Conservation (phyloP, 1,139 yeast genomes). For the Hemisphaericaspora subhashii region DNA sequence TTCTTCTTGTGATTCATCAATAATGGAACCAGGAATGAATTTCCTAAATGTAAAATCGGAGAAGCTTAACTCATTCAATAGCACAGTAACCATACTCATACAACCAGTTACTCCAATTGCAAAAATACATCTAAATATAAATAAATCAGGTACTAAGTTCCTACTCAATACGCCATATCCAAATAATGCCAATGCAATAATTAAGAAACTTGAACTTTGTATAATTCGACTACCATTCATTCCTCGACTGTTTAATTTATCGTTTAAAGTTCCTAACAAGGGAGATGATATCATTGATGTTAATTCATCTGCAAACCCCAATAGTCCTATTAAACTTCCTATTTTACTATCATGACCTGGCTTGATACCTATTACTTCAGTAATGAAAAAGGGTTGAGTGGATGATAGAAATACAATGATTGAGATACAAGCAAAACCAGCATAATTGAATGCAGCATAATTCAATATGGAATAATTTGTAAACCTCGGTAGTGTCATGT, state of each 20-base stretch:
- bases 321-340: conserved; percentile 58
- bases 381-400: conserved; percentile 66
- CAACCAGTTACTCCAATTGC: conserved; percentile 60
- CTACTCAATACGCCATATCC: conserved; percentile 43
- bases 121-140: conserved; percentile 53
- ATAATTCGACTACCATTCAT: conserved; percentile 55
- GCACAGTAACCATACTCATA: conserved; percentile 49
- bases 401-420: conserved; percentile 66
- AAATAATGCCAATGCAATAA: conserved; percentile 47
- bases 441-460: conserved; percentile 24
- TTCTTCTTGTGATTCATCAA: neutral
- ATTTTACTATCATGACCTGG: conserved; percentile 26
- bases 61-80: conserved; percentile 54
- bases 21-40: conserved; percentile 11
- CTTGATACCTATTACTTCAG: conserved; percentile 51
- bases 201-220: conserved; percentile 46
- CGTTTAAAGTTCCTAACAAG: conserved; percentile 62
- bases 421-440: conserved; percentile 55
- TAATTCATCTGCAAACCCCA: conserved; percentile 66
- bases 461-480: conserved; percentile 19
- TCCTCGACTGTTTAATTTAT: conserved; percentile 29
- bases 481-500: conserved; percentile 7
- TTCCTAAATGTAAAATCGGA: conserved; percentile 39
- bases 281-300: conserved; percentile 58
- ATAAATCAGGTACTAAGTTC: conserved; percentile 44